These are phyloP conservation scores for Sphagnum magellanicum DNA, from an alignment of 228 moss, liverwort and hornwort genomes.

Conservation along the genomic window DNA sequence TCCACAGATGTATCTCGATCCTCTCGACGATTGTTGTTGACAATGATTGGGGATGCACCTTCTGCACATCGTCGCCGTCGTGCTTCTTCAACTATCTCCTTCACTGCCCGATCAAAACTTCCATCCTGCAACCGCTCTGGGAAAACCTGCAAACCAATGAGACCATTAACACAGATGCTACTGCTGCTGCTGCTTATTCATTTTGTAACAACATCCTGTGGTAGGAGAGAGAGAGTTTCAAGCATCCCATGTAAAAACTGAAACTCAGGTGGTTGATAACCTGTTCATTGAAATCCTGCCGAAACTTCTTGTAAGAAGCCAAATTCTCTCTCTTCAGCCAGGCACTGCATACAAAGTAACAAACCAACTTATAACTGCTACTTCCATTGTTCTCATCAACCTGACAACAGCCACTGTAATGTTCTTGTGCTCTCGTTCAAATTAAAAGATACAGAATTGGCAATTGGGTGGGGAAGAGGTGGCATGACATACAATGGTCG, in stretches of 20 bases:
- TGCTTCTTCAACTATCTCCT: slow-evolving; percentile 52
- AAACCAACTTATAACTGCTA: neutral
- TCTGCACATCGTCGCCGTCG: slow-evolving; percentile 40
- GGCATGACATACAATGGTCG: slow-evolving; percentile 24
- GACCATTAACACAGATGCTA: no score
- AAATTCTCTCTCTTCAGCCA: slow-evolving; percentile 78
- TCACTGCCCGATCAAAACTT: slow-evolving; percentile 31
- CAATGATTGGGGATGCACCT: slow-evolving; percentile 5
- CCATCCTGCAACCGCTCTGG: slow-evolving; percentile 41
- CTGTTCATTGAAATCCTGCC: slow-evolving; percentile 77
- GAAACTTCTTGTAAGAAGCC: slow-evolving; percentile 62
- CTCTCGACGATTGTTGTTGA: slow-evolving; percentile 19
- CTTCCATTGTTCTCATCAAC: no score
- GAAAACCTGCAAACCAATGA: slow-evolving; percentile 27
- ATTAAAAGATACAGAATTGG: neutral
- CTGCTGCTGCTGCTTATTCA: neutral
- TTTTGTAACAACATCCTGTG: neutral
- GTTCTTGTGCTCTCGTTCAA: no score
- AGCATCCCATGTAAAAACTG: neutral
- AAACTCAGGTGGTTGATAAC: slow-evolving; percentile 19
- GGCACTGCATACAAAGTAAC: slow-evolving; percentile 42
- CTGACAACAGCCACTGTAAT: no score
- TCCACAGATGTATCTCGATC: slow-evolving; percentile 50
- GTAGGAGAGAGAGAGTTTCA: neutral
- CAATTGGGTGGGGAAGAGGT: slow-evolving; percentile 1